phyloP scores from a whole-genome alignment of 1,139 yeast genomes.

The Pneumocystis sp. region DNA sequence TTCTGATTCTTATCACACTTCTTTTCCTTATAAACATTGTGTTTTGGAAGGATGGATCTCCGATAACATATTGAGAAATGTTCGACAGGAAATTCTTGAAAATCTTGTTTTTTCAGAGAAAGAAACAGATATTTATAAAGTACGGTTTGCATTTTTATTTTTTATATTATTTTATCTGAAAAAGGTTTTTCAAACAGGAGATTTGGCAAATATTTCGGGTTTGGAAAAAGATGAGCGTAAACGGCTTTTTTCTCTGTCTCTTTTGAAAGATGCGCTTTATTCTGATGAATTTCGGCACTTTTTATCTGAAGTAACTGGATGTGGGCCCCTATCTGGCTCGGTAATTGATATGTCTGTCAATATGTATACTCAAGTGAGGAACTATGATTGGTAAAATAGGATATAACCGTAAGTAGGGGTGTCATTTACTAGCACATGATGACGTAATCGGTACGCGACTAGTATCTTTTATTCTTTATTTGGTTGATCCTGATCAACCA shows the following conservation, averaged over 20 bases:
- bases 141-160: not conserved
- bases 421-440: slow-evolving; percentile 89
- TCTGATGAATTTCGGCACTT: slow-evolving; percentile 71
- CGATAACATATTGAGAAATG: slow-evolving; percentile 60
- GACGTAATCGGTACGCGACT: slow-evolving; percentile 94
- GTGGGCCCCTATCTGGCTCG: slow-evolving; percentile 76
- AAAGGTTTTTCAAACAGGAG: slow-evolving; percentile 73
- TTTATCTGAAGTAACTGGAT: slow-evolving; percentile 66
- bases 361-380: slow-evolving; percentile 48
- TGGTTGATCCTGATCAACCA: slow-evolving; percentile 77
- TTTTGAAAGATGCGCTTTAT: slow-evolving; percentile 72
- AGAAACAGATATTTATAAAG: slow-evolving; percentile 89
- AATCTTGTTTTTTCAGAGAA: slow-evolving; percentile 84
- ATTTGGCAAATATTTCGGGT: slow-evolving; percentile 82
- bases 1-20: slow-evolving; percentile 5
- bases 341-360: slow-evolving; percentile 89
- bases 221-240: slow-evolving; percentile 61
- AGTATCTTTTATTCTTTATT: slow-evolving; percentile 77
- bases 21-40: slow-evolving; percentile 78
- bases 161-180: not conserved
- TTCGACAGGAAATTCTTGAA: slow-evolving; percentile 65
- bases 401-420: slow-evolving; percentile 31
- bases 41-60: slow-evolving; percentile 58
- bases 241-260: slow-evolving; percentile 56
- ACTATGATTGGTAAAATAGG: too few relatives aligned